phyloP scores from a whole-genome alignment of 2,329 filamentous ascomycete species.

The Pseudocercospora musae region DNA sequence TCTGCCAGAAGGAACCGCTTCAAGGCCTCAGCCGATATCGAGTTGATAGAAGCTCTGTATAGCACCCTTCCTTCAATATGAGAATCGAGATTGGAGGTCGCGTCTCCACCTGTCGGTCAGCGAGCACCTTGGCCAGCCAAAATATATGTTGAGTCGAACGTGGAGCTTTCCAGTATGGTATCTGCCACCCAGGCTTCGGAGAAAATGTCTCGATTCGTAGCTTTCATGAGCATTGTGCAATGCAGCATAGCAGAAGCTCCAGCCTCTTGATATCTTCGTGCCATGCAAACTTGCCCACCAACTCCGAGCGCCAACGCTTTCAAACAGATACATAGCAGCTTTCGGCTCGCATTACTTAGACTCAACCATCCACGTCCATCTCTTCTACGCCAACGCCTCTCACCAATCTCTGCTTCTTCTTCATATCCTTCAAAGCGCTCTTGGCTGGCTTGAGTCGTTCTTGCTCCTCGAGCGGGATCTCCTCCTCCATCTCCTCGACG shows the following conservation, averaged over 20 bases:
- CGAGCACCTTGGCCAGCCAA: neutral
- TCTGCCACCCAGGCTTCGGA: neutral
- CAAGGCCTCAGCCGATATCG: neutral
- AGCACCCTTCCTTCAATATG: neutral
- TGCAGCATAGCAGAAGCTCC: neutral
- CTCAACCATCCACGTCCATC: slow-evolving; percentile 40
- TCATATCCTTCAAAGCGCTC: slow-evolving; percentile 37
- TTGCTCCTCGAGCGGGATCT: slow-evolving; percentile 34
- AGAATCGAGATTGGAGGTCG: neutral
- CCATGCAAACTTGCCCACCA: neutral
- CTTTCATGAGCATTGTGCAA: neutral
- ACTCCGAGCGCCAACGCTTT: slow-evolving; percentile 4
- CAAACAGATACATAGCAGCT: neutral
- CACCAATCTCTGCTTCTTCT: slow-evolving; percentile 48
- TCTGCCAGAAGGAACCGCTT: neutral
- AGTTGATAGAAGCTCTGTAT: neutral
- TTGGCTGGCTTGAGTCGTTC: slow-evolving; percentile 40
- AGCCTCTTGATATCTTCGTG: neutral
- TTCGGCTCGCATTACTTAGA: neutral
- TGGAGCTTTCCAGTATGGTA: neutral
- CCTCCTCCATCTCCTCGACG: slow-evolving; percentile 56
- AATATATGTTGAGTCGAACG: neutral
- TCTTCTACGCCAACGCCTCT: slow-evolving; percentile 42
- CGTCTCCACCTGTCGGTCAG: neutral
- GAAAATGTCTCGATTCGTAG: neutral